A percentile compares a stretch with the other conserved stretches of the same genome.
Evolutionary conservation across 129 eudicot genomes (phyloP).

Genomic region (sunflower (Helianthus annuus)): HanXRQr2.0-SUNRISE NC_035445.2:83994041-83994540

Average conservation of each 20-base stretch:
- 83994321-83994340: neutral
- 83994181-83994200: too few relatives aligned
- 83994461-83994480: slow-evolving; percentile 29
- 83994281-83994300: neutral
- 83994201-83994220: too few relatives aligned
- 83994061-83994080: too few relatives aligned
- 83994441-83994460: slow-evolving; percentile 22
- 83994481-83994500: slow-evolving; percentile 32
- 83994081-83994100: too few relatives aligned
- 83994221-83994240: too few relatives aligned
- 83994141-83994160: too few relatives aligned
- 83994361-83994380: slow-evolving; percentile 21
- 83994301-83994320: neutral
- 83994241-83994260: neutral
- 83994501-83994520: slow-evolving; percentile 35
- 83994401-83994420: slow-evolving; percentile 36
- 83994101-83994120: too few relatives aligned
- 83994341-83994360: neutral
- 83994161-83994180: too few relatives aligned
- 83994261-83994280: neutral
- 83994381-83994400: slow-evolving; percentile 39
- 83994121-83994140: too few relatives aligned
- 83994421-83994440: slow-evolving; percentile 36
- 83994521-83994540: slow-evolving; percentile 33
- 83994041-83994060: neutral